Conservation (phyloP, 306 rosid genomes). For the Dryas octopetala region DNA sequence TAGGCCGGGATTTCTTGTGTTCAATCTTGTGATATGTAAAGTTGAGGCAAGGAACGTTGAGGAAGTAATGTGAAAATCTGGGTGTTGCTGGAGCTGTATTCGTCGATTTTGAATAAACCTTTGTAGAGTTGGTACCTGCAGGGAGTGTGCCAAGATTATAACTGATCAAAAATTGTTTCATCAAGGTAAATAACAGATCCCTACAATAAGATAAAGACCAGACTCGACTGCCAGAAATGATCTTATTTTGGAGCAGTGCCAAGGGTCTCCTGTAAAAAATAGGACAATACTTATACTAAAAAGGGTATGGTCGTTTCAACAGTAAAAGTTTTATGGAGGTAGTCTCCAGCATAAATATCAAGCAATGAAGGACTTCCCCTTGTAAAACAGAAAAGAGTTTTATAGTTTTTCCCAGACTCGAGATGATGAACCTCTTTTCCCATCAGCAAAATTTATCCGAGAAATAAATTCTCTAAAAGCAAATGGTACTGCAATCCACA, state of each 20-base stretch:
- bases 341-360: neutral
- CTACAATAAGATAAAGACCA: neutral
- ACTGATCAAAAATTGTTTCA: neutral
- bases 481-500: too few species aligned
- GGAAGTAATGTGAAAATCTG: conserved; percentile 95
- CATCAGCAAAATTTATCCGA: neutral
- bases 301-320: neutral
- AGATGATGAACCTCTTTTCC: neutral
- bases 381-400: neutral
- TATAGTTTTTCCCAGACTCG: too few species aligned
- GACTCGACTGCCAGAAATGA: neutral
- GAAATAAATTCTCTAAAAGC: neutral
- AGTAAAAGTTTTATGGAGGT: neutral
- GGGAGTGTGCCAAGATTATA: neutral
- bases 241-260: neutral
- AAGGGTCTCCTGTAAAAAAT: neutral
- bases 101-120: conserved; percentile 90
- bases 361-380: neutral
- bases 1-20: conserved; percentile 70
- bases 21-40: conserved; percentile 93
- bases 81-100: conserved; percentile 87
- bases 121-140: conserved; percentile 90
- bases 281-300: neutral
- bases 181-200: neutral
- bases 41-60: conserved; percentile 96